Base-by-base conservation (phyloP, 1,284 basidiomycete species). In the Rhodotorula sp. region DNA sequence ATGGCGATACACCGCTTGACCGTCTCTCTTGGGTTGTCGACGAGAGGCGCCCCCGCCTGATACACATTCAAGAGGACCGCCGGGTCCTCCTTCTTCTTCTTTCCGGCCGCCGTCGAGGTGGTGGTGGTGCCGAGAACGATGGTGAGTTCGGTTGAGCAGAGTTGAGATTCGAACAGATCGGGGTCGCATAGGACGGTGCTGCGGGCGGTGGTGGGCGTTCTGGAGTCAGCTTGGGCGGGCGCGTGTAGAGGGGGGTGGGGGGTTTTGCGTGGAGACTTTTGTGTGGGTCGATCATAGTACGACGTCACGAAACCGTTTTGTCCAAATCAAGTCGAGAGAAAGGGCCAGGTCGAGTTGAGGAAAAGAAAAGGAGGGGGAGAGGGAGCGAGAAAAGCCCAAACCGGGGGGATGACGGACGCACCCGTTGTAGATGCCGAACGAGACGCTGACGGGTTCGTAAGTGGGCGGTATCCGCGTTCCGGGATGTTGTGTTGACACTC, bases 341-440 rank as follows among this genome's bases (percentile, higher is more conserved):
- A 34, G 31, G n/a, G n/a, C n/a, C n/a, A n/a, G n/a, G n/a, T 52
- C 20, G 34, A 34, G 34, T 5, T 1, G 34, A 34, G 34, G 5
- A 34, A 34, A 8, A 34, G 34, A 6, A 6, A 34, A 8, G 34
- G 34, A 5, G 34, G 5, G 34, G 7, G 34, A 3, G 34, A 34
- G 34, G 5, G 34, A 34, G 7, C 3, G 5, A 34, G 8, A 52
- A 21, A n/a, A n/a, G n/a, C n/a, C n/a, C n/a, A n/a, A n/a, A n/a
- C n/a, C n/a, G n/a, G n/a, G n/a, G n/a, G n/a, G n/a, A n/a, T n/a
- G n/a, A n/a, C n/a, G n/a, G 26, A 67, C 70, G 34, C 31, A 76
- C 75, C 67, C 68, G 34, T 76, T 70, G 69, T 72, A 74, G 34
- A 72, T 31, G 15, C 75, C 75, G 54, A 76, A 76, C 0, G 72